Conservation (phyloP, 2,329 filamentous ascomycete species). For the Monosporascus ibericus region DNA sequence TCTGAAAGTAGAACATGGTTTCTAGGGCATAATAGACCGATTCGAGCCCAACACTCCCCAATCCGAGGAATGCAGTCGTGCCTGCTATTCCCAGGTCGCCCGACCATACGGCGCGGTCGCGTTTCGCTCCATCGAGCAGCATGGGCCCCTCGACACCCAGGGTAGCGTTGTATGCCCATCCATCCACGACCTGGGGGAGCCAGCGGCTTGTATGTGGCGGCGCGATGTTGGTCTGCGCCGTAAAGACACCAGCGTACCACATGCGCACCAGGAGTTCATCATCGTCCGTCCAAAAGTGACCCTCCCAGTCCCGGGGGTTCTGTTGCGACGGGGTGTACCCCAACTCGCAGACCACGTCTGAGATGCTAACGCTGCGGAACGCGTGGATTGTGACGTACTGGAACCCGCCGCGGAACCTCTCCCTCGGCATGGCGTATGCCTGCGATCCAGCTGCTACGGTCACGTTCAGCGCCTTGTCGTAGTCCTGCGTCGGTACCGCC, state of each 20-base stretch:
- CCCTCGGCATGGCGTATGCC: constrained; percentile 17
- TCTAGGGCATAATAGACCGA: constrained; percentile 41
- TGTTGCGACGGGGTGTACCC: constrained; percentile 28
- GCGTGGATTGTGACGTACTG: constrained; percentile 34
- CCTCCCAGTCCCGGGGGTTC: constrained; percentile 34
- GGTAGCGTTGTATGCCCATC: constrained; percentile 29
- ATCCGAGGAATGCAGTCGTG: constrained; percentile 42
- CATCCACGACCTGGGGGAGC: constrained; percentile 32
- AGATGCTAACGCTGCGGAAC: constrained; percentile 16
- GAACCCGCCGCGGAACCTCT: constrained; percentile 36
- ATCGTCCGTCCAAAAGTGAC: constrained; percentile 36
- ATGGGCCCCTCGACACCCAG: constrained; percentile 26
- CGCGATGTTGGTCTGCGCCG: constrained; percentile 25
- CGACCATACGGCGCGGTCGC: constrained; percentile 51
- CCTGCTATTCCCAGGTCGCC: constrained; percentile 51
- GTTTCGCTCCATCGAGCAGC: constrained; percentile 46
- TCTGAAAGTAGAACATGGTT: constrained; percentile 33
- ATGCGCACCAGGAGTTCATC: constrained; percentile 41
- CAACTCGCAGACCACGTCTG: constrained; percentile 21
- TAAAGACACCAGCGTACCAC: constrained; percentile 38
- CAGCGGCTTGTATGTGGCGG: constrained; percentile 24
- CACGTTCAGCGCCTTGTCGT: constrained; percentile 17
- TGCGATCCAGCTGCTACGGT: constrained; percentile 3
- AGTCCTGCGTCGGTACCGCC: constrained; percentile 13
- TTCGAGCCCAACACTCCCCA: constrained; percentile 38